phyloP scores from a whole-genome alignment of 306 rosid genomes.

The Trifolium subterraneum region DNA sequence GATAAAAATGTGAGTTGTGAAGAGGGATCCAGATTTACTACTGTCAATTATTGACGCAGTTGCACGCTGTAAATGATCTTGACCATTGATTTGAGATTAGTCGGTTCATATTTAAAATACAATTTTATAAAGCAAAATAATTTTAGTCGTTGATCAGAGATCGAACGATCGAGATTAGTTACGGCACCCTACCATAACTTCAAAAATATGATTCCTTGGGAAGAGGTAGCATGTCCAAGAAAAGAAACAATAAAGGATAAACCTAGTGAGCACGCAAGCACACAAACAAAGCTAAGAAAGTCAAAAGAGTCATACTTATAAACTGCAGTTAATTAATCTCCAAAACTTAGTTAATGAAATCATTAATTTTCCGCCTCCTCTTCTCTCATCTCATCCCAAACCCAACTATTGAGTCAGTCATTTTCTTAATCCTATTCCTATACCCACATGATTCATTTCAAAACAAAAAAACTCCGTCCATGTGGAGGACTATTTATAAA shows the following conservation, averaged over 20 bases:
- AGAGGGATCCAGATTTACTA: too few species aligned
- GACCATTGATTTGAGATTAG: too few species aligned
- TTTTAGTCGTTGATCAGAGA: too few species aligned
- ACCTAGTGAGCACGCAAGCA: slow-evolving; percentile 18
- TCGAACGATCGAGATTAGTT: too few species aligned
- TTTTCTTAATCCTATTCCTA: slow-evolving; percentile 13
- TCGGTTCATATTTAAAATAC: too few species aligned
- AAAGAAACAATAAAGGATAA: neutral
- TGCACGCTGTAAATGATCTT: too few species aligned
- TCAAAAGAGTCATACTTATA: slow-evolving; percentile 30
- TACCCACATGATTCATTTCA: slow-evolving; percentile 31
- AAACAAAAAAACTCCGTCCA: slow-evolving; percentile 18
- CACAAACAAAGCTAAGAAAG: slow-evolving; percentile 27
- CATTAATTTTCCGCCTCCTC: slow-evolving; percentile 1
- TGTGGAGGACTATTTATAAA: slow-evolving; percentile 58
- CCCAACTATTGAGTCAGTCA: slow-evolving; percentile 13
- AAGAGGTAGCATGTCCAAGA: neutral
- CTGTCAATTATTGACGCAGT: too few species aligned
- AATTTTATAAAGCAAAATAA: too few species aligned
- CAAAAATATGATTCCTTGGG: too few species aligned
- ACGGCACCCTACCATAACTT: too few species aligned
- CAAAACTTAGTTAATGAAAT: slow-evolving; percentile 1
- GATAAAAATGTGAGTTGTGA: too few species aligned
- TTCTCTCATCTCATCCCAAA: neutral
- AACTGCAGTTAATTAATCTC: neutral